Conservation (phyloP, 306 rosid species). For the Cicer chorassanicum region DNA sequence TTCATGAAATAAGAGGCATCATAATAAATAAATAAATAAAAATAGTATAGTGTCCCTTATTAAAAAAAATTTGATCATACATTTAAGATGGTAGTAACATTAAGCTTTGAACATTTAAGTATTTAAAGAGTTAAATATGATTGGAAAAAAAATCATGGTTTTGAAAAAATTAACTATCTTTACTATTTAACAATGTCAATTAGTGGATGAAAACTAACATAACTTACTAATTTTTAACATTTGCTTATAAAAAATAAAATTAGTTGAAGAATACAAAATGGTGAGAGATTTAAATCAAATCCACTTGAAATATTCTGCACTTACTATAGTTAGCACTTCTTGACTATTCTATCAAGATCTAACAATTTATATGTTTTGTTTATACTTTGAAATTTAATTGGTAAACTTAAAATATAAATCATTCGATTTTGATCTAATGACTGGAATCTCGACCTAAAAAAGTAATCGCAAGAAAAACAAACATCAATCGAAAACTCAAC, state of each 20-base stretch:
- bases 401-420: not conserved
- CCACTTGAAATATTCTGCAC: not conserved
- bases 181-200: no score
- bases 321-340: not conserved
- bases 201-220: no score
- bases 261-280: not conserved
- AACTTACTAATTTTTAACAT: no score
- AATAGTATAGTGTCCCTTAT: not conserved
- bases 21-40: not conserved
- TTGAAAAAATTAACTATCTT: not conserved
- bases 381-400: not conserved
- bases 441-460: not conserved
- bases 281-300: not conserved
- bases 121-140: not conserved
- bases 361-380: not conserved
- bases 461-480: not conserved
- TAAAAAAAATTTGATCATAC: not conserved
- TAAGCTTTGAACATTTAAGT: not conserved
- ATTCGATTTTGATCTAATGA: not conserved
- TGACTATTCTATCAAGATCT: no score
- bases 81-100: not conserved
- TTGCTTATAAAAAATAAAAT: not conserved
- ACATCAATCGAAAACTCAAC: not conserved
- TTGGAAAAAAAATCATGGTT: not conserved
- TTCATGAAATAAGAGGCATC: constrained; percentile 1